A percentile compares a stretch with the other conserved stretches of the same genome.
Evolutionary conservation across 177 flowering plant genomes (phyloP).

Genomic region (Tripterygium wilfordii): DNA sequence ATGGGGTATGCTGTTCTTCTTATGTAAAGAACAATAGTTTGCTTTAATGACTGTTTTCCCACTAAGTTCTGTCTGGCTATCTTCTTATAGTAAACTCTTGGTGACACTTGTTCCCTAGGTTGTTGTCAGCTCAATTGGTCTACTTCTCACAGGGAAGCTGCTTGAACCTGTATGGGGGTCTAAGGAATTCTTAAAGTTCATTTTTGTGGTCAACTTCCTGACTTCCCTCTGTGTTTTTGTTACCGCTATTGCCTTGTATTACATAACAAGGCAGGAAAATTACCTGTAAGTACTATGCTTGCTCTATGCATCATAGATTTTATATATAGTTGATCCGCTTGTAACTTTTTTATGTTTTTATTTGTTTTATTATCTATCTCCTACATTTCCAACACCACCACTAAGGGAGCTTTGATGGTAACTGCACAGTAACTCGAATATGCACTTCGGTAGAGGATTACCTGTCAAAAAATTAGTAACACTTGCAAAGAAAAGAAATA

Average conservation of each 20-base stretch:
- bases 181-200: conserved; percentile 90
- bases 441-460: too few relatives aligned
- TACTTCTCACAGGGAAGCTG: conserved; percentile 85
- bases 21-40: too few relatives aligned
- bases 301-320: background rate
- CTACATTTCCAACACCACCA: too few relatives aligned
- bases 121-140: conserved; percentile 61
- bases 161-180: conserved; percentile 98
- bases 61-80: too few relatives aligned
- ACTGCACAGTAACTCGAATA: too few relatives aligned
- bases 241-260: conserved; percentile 88
- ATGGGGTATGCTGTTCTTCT: conserved; percentile 55
- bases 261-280: conserved; percentile 68
- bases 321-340: background rate
- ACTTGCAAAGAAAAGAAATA: too few relatives aligned
- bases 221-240: conserved; percentile 75
- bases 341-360: background rate
- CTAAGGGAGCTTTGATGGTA: too few relatives aligned
- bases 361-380: too few relatives aligned
- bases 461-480: too few relatives aligned
- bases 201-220: conserved; percentile 71
- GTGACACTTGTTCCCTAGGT: too few relatives aligned
- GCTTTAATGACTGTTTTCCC: too few relatives aligned
- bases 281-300: conserved; percentile 71
- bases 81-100: too few relatives aligned